Evolutionary conservation across 2,329 filamentous ascomycete species (phyloP).

Genomic region (Ascochyta lentis): DNA sequence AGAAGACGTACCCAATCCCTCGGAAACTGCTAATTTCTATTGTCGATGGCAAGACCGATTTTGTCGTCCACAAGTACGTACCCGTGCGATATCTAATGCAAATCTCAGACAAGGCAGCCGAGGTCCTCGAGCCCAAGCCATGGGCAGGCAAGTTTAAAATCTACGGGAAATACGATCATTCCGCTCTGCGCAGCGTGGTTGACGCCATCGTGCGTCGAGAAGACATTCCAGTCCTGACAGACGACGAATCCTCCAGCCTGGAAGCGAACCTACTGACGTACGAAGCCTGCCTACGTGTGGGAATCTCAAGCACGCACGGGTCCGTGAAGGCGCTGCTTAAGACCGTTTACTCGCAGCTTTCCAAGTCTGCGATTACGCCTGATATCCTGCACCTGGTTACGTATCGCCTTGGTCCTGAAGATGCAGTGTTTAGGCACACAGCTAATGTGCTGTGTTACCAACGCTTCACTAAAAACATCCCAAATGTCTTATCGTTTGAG

Average conservation of each 20-base stretch:
- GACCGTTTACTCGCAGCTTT: neutral
- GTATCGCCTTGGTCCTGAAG: neutral
- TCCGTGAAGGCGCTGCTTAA: neutral
- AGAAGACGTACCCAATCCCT: neutral
- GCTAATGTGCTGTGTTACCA: constrained; percentile 1
- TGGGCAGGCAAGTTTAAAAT: neutral
- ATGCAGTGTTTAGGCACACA: constrained; percentile 2
- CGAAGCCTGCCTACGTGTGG: constrained; percentile 5
- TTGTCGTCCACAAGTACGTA: neutral
- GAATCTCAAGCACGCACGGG: neutral
- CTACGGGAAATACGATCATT: neutral
- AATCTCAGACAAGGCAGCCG: neutral
- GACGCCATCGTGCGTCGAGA: neutral
- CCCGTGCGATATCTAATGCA: neutral
- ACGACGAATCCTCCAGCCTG: neutral
- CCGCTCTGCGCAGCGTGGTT: neutral
- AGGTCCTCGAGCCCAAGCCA: neutral
- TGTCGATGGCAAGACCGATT: neutral
- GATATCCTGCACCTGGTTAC: neutral
- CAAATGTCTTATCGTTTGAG: neutral
- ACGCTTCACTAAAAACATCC: neutral
- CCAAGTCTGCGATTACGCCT: neutral
- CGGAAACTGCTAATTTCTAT: neutral
- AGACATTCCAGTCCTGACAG: neutral
- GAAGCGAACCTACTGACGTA: neutral